Evolutionary conservation across 1,139 yeast genomes (phyloP).

Genomic region (Zygoascus hellenicus): DNA sequence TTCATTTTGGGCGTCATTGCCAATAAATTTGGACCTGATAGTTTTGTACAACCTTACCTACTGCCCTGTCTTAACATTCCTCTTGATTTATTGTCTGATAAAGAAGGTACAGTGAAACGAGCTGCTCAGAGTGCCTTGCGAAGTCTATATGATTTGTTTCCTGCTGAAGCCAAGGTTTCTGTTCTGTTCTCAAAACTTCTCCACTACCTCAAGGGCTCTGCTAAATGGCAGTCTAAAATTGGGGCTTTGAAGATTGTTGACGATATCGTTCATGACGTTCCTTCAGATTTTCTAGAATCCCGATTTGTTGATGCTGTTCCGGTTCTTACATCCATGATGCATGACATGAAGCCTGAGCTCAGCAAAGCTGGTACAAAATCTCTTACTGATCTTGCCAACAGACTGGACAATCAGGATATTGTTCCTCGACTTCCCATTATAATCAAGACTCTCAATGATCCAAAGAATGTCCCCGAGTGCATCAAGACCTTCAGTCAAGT

Average conservation of each 20-base stretch:
- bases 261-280: conserved; percentile 67
- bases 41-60: conserved; percentile 64
- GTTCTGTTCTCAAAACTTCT: conserved; percentile 58
- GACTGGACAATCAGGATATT: conserved; percentile 87
- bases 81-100: conserved; percentile 70
- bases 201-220: conserved; percentile 65
- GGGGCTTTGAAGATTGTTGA: conserved; percentile 73
- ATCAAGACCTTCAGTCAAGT: conserved; percentile 87
- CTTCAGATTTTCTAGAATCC: conserved; percentile 78
- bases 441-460: conserved; percentile 84
- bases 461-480: conserved; percentile 81
- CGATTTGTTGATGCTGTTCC: conserved; percentile 78
- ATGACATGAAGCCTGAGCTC: conserved; percentile 94
- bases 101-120: conserved; percentile 78
- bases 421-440: conserved; percentile 80
- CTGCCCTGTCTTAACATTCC: conserved; percentile 49
- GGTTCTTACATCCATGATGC: conserved; percentile 77
- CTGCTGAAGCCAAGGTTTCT: conserved; percentile 74
- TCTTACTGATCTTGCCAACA: conserved; percentile 65
- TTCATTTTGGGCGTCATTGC: conserved; percentile 64
- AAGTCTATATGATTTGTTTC: conserved; percentile 60
- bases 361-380: conserved; percentile 77
- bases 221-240: conserved; percentile 89
- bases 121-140: conserved; percentile 60
- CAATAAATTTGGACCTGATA: conserved; percentile 55